Base-by-base conservation (phyloP, 75 land plant species). In the Sequoia sempervirens region DNA sequence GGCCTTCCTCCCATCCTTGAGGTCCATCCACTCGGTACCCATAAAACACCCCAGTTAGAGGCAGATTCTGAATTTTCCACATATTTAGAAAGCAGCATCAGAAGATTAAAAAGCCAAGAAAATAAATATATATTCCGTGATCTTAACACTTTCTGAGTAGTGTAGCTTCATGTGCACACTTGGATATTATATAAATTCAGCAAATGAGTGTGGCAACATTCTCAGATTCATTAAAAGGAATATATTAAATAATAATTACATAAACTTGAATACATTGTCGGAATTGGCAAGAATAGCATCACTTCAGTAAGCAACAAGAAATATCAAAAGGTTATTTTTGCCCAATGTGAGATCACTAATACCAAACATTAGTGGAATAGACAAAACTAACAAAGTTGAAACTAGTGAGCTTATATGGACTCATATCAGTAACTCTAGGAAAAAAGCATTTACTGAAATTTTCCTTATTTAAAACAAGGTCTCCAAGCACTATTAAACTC, bases 21-120 rank as follows among this genome's bases (percentile, higher is more conserved):
- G 99, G 99, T 80, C 99, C 99, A 89, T 92, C 90, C 28, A 98
- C 87, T 11, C 92, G 92, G 85, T 94, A 98, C 32, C 99, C 99
- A 93, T 98, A 98, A 2, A 92, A 86, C 78, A 96, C 97, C 69
- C 94, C 95, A 32, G 83, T 89, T 50, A 85, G 85, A 45, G 97
- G 99, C 68, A 98, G 84, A 84, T 89, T 89, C 98, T 96, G 75
- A 37, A 73, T 23, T 34, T 41, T 61, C 50, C 32, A 68, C 12
- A 50, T 17, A 75, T 78, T n/a, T 53, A 47, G 61, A 47, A 81
- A 43, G 79, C 53, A 46, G 17, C 20, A 61, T 40, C 68, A 58
- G 52, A 53, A 82, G 84, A 26, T 18, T 53, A 81, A 26, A 8
- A 58, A 73, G 34, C 58, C 38, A 30, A 36, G 53, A 40, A n/a